Conservation (phyloP, 1,284 basidiomycete genomes). For the Golubevia sp. region DNA sequence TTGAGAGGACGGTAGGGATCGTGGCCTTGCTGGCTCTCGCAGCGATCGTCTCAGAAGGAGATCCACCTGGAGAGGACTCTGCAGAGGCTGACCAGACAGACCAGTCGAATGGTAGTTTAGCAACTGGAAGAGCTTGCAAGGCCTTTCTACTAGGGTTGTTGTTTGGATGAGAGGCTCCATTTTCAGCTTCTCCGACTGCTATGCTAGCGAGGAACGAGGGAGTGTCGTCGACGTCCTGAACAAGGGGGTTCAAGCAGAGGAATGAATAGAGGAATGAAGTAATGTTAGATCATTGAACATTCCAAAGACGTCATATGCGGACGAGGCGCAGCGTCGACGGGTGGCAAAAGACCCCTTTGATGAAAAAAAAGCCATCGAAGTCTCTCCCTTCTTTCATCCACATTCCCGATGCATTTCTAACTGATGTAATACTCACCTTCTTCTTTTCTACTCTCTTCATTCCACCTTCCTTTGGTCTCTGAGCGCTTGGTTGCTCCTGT, state of each 20-base stretch:
- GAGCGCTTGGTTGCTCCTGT: slow-evolving; percentile 6
- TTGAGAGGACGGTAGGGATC: slow-evolving; percentile 40
- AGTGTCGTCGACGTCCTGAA: neutral
- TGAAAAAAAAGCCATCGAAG: slow-evolving; percentile 23
- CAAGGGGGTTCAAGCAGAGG: neutral
- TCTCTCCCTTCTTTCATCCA: no score
- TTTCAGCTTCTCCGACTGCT: neutral
- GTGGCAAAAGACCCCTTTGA: slow-evolving; percentile 8
- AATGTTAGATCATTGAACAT: neutral
- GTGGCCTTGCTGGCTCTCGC: no score
- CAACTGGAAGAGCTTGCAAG: slow-evolving; percentile 19
- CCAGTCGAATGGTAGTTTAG: slow-evolving; percentile 19
- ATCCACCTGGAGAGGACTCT: neutral
- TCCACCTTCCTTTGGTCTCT: slow-evolving; percentile 14
- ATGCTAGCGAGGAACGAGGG: neutral
- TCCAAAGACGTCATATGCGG: neutral
- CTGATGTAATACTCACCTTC: slow-evolving; percentile 16
- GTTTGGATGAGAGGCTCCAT: slow-evolving; percentile 18
- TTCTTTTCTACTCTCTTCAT: slow-evolving; percentile 30
- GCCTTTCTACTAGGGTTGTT: slow-evolving; percentile 27
- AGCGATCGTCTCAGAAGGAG: no score
- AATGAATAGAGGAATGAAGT: neutral
- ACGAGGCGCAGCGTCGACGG: neutral
- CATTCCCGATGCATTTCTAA: no score
- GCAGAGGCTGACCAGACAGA: neutral